Evolutionary conservation across 2,329 filamentous ascomycete species (phyloP), one percentile per base, ranked within the genome.

Genomic region (Talaromyces sp.): DNA sequence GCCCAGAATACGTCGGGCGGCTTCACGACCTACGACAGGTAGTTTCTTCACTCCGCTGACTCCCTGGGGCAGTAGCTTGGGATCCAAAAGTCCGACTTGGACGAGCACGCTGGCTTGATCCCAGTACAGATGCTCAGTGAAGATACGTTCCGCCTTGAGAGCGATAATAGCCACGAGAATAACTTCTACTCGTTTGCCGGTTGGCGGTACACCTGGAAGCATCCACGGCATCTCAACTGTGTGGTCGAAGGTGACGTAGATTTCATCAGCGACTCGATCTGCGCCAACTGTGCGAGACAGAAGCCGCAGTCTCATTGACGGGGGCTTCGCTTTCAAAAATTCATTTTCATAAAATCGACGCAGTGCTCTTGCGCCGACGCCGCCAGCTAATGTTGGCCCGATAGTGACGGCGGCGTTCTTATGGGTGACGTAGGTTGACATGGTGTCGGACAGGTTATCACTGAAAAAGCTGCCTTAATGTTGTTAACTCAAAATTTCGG

Each of bases 21-120:
- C 70, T 56, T 77, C 73, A 15, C 66, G 65, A 7, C 74, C 75
- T 36, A 74, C 65, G 22, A 78, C 72, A 15, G 75, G 75, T 25
- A 78, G 54, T 25, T 69, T 66, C 31, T 73, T 69, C 6, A 75
- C 68, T 1, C 71, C 71, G 3, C 69, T 64, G 6, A 80, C 70
- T 2, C 78, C 69, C 39, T 76, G 69, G 0, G 81, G 80, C 19
- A 84, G 74, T 10, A 80, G 64, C 58, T 82, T 81, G n/a, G 81
- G 77, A 69, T 84, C 81, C 52, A 85, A 59, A 59, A 85, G 64
- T 0, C 83, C 83, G 0, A 83, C 73, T 65, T 85, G 83, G 45
- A 84, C 79, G 13, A 86, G 67, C 7, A 85, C 82, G 50, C 76
- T 80, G 9, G 83, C 83, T 63, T 86, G 83, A 63, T 85, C 83